phyloP scores from a whole-genome alignment of 495 filamentous ascomycete species.

The Penicillium antarcticum region DNA sequence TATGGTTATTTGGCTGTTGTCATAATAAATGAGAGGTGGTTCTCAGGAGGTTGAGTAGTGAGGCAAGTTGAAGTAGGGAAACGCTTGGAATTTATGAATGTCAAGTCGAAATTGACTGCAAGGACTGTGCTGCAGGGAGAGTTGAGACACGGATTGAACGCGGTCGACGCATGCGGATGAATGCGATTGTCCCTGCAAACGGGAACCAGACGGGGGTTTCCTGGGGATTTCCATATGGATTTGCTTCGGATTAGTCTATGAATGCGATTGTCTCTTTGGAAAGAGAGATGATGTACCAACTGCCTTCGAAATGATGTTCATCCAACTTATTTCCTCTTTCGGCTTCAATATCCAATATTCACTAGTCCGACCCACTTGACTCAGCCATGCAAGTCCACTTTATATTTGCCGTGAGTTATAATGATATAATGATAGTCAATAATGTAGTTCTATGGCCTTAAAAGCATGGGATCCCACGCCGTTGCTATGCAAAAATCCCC shows the following conservation, averaged over 20 bases:
- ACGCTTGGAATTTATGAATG: not conserved
- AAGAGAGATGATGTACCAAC: too few species aligned
- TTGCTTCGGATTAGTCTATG: too few species aligned
- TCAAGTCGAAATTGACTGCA: slow-evolving; percentile 13
- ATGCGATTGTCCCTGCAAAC: slow-evolving; percentile 18
- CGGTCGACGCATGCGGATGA: slow-evolving; percentile 19
- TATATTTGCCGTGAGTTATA: too few species aligned
- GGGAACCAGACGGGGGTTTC: not conserved
- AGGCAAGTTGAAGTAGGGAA: not conserved
- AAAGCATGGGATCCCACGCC: slow-evolving; percentile 17
- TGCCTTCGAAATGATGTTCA: too few species aligned
- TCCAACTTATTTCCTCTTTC: not conserved
- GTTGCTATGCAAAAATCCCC: slow-evolving; percentile 29
- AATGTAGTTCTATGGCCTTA: not conserved
- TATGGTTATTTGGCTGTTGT: not conserved
- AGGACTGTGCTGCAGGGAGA: slow-evolving; percentile 24
- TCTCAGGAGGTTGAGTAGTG: too few species aligned
- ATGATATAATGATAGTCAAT: not conserved
- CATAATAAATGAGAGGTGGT: not conserved
- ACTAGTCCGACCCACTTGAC: slow-evolving; percentile 24
- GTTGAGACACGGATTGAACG: slow-evolving; percentile 21
- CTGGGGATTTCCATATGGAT: not conserved
- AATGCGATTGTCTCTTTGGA: too few species aligned
- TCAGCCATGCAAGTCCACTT: slow-evolving; percentile 12
- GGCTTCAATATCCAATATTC: not conserved